Base-by-base conservation (phyloP, 169 alveolate species). In the Plasmodium gonderi region DNA sequence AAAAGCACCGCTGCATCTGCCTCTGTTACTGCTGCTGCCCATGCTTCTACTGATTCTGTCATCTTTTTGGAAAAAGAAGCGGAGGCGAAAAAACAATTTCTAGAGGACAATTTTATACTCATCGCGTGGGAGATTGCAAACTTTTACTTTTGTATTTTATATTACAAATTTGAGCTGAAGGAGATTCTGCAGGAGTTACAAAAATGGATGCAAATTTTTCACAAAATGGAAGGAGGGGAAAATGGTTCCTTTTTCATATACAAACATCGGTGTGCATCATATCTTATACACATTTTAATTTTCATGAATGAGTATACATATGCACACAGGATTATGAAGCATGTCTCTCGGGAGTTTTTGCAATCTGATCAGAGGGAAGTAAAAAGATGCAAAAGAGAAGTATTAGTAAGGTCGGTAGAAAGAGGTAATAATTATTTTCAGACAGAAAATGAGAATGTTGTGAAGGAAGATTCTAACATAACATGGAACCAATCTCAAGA, bases 111-210 rank as follows among this genome's bases (percentile, higher is more conserved):
- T 17, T 74, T 75, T 75, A 17, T 87, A 11, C 54, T 75, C n/a
- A 87, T 76, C 45, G 87, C 89, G 8, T 87, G 93, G 93, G 93
- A 87, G 44, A 87, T 87, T 17, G 93, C 93, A 1, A 87, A 87
- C 23, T 87, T 87, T 74, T 87, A 87, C 42, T 87, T 87, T 64
- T 87, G 54, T 64, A 87, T 87, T 23, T 75, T 87, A 9, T 87
- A 87, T 64, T 87, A 74, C 74, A 87, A 87, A 44, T 33, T 87
- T 51, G 89, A 87, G 47, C 17, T 87, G 47, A 87, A 60, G 65
- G 79, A n/a, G 9, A 87, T 87, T 11, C 33, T 87, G 69, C 45
- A 26, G 5, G 93, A 87, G 75, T 11, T 87, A 17, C 36, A 67
- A 36, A 87, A 87, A 31, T 87, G 93, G 93, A 40, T 87, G 3